These are phyloP conservation scores for Paraleonurus japonicus DNA, from an alignment of 257 asterid species.

Conservation along the genomic window DNA sequence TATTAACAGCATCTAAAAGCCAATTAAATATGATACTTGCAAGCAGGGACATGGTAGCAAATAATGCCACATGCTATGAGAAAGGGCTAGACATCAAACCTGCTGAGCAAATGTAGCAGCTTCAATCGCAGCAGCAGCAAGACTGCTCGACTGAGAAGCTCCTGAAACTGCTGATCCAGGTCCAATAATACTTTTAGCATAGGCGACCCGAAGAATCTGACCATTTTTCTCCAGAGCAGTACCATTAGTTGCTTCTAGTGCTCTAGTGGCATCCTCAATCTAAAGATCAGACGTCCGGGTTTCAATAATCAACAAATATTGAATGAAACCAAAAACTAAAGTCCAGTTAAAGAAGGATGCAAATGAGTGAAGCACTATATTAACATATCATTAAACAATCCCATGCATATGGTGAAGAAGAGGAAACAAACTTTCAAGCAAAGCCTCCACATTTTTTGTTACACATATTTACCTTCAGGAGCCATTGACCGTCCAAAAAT, in stretches of 20 bases:
- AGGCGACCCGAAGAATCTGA: constrained; percentile 96
- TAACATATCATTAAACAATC: neutral
- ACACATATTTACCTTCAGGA: neutral
- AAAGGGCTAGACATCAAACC: constrained; percentile 45
- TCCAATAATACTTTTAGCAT: constrained; percentile 95
- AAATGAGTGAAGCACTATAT: constrained; percentile 2
- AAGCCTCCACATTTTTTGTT: neutral
- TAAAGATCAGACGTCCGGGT: constrained; percentile 25
- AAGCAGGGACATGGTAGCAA: neutral
- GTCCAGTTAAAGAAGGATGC: neutral
- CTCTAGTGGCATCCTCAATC: constrained; percentile 95
- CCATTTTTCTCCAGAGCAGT: constrained; percentile 94
- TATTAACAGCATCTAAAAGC: neutral
- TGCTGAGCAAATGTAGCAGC: constrained; percentile 99
- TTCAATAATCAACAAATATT: constrained; percentile 20
- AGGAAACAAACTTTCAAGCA: neutral
- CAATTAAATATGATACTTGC: neutral
- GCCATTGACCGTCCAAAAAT: neutral
- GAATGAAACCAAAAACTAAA: neutral
- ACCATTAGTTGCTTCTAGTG: constrained; percentile 93
- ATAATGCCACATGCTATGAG: neutral
- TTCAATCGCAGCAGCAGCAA: constrained; percentile 99
- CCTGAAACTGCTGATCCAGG: constrained; percentile 75
- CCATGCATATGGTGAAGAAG: neutral
- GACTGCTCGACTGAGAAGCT: constrained; percentile 86